Evolutionary conservation across 352 stramenopile species (phyloP), one percentile per base, ranked within the genome.

Genomic region (Pythium periplocum): DNA sequence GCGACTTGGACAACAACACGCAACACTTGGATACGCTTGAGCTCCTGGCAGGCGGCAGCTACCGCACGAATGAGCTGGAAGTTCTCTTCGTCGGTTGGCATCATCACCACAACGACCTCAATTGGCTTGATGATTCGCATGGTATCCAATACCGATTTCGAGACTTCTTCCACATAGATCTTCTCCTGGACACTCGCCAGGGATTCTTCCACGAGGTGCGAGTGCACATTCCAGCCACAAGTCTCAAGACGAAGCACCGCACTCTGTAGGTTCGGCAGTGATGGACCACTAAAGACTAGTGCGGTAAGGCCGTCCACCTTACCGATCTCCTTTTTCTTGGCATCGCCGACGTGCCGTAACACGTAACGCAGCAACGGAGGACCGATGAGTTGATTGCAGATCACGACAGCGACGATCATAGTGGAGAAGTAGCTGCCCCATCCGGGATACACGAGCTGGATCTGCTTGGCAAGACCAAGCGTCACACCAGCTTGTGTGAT

Each of bases 371-470:
- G 49, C 55, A 87, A 36, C 37, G 76, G 76, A 7, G 78, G 78
- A 7, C 78, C 78, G 6, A 86, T 57, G 4, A 88, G 50, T 52
- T 88, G 78, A 48, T 88, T 88, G 50, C 64, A 84, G 48, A 88
- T 85, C 32, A 88, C 78, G 10, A 86, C 75, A 1, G 78, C 71
- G 43, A 86, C 74, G 47, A 88, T 86, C 73, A 86, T 82, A 5
- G 78, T 86, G 38, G 78, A 79, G 41, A 88, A 88, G 57, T 83
- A 85, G 51, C 64, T 76, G 4, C 78, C 78, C 78, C 78, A 88
- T 12, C 77, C 77, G 10, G 76, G 76, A 42, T 87, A 87, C 41
- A 84, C 61, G 39, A 87, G 51, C 57, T 87, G 77, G 51, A 85
- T 82, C 62, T 86, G 74, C 62, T 88, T 88, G 30, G 78, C 78